These are phyloP conservation scores for Phytopythium kandeliae DNA, from an alignment of 352 stramenopile species.

Conservation along the genomic window DNA sequence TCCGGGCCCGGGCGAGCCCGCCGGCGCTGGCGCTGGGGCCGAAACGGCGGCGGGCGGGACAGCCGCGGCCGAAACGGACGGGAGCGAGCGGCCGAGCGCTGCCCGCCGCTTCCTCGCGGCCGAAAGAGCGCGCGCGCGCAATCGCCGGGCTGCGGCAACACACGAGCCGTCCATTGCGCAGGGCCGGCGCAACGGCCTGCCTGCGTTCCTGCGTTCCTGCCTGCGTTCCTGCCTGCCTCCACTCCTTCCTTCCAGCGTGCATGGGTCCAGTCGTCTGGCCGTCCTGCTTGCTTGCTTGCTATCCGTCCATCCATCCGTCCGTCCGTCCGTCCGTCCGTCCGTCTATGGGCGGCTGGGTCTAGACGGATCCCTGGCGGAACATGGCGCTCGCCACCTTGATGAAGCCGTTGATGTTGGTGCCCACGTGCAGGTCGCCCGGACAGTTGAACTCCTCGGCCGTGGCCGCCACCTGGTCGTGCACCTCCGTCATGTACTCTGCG, in stretches of 20 bases:
- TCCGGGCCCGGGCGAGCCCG: too few relatives aligned
- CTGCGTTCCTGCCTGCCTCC: too few relatives aligned
- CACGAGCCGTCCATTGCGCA: too few relatives aligned
- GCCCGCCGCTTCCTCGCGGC: background rate
- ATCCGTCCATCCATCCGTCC: background rate
- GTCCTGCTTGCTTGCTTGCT: background rate
- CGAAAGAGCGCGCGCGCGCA: constrained; percentile 3
- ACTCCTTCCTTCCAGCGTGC: too few relatives aligned
- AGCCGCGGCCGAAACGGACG: constrained; percentile 3
- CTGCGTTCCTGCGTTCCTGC: too few relatives aligned
- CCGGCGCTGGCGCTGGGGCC: too few relatives aligned
- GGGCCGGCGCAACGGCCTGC: too few relatives aligned
- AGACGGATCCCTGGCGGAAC: constrained; percentile 96
- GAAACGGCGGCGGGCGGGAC: too few relatives aligned
- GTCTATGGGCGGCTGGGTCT: constrained; percentile 16
- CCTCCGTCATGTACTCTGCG: constrained; percentile 74
- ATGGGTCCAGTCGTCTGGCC: too few relatives aligned
- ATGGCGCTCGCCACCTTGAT: constrained; percentile 96
- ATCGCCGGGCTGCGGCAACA: too few relatives aligned
- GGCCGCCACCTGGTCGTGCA: constrained; percentile 65
- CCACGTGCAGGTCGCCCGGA: constrained; percentile 75
- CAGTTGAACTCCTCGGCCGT: constrained; percentile 77
- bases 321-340: background rate
- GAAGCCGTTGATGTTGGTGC: constrained; percentile 96
- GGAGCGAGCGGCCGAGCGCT: background rate